Evolutionary conservation across 2,329 filamentous ascomycete species (phyloP).

Genomic region (Sphaerulina populicola): DNA sequence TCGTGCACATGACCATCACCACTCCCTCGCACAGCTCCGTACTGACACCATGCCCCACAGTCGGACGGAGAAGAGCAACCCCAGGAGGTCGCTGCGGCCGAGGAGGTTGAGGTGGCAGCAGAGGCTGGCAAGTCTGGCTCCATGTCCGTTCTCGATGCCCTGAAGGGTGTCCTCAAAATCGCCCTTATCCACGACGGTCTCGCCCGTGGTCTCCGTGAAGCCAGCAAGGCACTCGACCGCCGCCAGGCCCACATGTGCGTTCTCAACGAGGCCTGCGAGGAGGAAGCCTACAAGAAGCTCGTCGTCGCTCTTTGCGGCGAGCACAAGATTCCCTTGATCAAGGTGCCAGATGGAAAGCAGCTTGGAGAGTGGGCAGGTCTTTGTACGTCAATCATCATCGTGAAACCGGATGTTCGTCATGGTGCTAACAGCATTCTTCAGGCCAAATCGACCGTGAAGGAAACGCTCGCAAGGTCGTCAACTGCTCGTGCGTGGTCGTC

Average conservation of each 20-base stretch:
- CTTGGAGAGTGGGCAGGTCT: slow-evolving; percentile 99
- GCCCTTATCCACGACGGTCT: slow-evolving; percentile 99
- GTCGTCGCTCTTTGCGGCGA: slow-evolving; percentile 97
- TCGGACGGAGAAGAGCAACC: slow-evolving; percentile 99
- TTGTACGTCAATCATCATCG: slow-evolving; percentile 58
- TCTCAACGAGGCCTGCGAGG: slow-evolving; percentile 98
- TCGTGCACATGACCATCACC: slow-evolving; percentile 3
- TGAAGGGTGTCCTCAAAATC: slow-evolving; percentile 98
- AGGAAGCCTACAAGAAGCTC: slow-evolving; percentile 99
- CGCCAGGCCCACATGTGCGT: slow-evolving; percentile 99
- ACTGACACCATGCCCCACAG: slow-evolving; percentile 42
- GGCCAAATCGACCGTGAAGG: slow-evolving; percentile 98
- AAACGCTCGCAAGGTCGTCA: slow-evolving; percentile 99
- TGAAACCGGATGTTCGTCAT: not conserved
- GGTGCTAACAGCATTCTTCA: slow-evolving; percentile 35
- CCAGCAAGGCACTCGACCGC: slow-evolving; percentile 95
- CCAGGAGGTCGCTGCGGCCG: slow-evolving; percentile 60
- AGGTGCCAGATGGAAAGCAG: slow-evolving; percentile 99
- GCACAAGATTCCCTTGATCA: slow-evolving; percentile 99
- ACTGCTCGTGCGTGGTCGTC: slow-evolving; percentile 99
- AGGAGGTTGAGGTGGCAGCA: slow-evolving; percentile 92
- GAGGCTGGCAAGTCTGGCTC: slow-evolving; percentile 69
- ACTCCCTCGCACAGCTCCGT: not conserved
- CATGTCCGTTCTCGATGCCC: slow-evolving; percentile 95
- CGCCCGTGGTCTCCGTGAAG: slow-evolving; percentile 94